Evolutionary conservation across 2,329 filamentous ascomycete species (phyloP), one percentile per base, ranked within the genome.

Genomic region (Penicillium griseofulvum): DNA sequence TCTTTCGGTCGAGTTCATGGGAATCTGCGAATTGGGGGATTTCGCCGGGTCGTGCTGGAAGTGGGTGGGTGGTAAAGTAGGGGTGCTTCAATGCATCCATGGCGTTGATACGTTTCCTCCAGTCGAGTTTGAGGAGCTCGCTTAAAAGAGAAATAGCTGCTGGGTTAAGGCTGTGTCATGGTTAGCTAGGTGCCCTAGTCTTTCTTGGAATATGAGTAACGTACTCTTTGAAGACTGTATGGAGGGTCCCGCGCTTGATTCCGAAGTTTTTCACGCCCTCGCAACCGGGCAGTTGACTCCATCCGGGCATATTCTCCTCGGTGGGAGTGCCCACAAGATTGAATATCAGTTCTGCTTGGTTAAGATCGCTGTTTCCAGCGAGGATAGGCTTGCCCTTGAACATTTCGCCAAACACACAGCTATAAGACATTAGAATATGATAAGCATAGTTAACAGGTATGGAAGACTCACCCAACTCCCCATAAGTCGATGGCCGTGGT

Each of bases 361-460:
- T 88, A 7, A 85, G 76, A 68, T 99, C 94, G 65, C 89, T 95
- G 62, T 90, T 91, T 12, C 94, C 94, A 8, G 91, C 85, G 41
- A 99, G 81, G 50, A 99, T 97, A 0, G 94, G 94, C 71, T 93
- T 96, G 36, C 91, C 87, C 65, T 91, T 86, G 61, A 97, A 88
- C 93, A 99, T 99, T 72, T 99, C 94, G 49, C 91, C 94, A 75
- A 99, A 97, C 2, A 99, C 91, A 70, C 94, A 99, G n/a, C 89
- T 91, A 33, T 31, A 59, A 52, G 44, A 28, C 12, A 37, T 39
- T 49, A 34, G n/a, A 58, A 8, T 7, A 45, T 42, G 6, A n/a
- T 10, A 14, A 47, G 10, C 52, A 7, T 26, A 10, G 8, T n/a
- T 19, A 11, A 9, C 6, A 31, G 16, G 2, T 3, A 43, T 26